Evolutionary conservation across 495 filamentous ascomycete genomes (phyloP), one percentile per base, ranked within the genome.

Genomic region (Collariella sp.): DNA sequence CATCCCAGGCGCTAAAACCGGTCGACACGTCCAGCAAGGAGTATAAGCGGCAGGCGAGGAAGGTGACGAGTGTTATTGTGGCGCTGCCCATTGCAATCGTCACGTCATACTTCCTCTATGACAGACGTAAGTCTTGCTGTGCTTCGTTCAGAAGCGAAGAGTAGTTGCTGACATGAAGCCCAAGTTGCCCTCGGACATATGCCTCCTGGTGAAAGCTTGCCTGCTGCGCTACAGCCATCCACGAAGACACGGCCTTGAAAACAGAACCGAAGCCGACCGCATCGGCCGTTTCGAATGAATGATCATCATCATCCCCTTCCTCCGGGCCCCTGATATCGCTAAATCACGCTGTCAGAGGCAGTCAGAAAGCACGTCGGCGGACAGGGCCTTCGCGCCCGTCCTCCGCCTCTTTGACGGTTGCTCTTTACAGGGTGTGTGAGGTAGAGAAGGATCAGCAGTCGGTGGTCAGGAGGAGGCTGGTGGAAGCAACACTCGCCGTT

Each of bases 81-180:
- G 70, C 69, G 15, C 52, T 76, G 58, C 74, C 74, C 0, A 68
- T 77, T 31, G 50, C 76, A 0, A 43, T 75, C 3, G 72, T 77
- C 10, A 75, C 73, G 16, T 74, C 73, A 2, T 76, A 70, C 51
- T 67, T 56, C 36, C 54, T 77, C 10, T 77, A 64, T 52, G 61
- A 75, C 18, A 59, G 73, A 48, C 64, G 73, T 62, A 53, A 65
- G 69, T 66, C 5, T 35, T 31, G 34, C 22, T 11, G 12, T 24
- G n/a, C 26, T 31, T 31, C 5, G 26, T n/a, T 49, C 22, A 15
- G 22, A n/a, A 19, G n/a, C 15, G 11, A 15, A 13, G 26, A 18
- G 24, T 29, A 23, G 22, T 53, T 22, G 34, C 41, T 59, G 41
- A 59, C 39, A 31, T 15, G 49, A 39, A 47, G 43, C 13, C 34